A percentile compares a stretch with the other conserved stretches of the same genome.
Evolutionary conservation across 176 grass and related monocot species (phyloP).

Genomic region (Avena eriantha): DNA sequence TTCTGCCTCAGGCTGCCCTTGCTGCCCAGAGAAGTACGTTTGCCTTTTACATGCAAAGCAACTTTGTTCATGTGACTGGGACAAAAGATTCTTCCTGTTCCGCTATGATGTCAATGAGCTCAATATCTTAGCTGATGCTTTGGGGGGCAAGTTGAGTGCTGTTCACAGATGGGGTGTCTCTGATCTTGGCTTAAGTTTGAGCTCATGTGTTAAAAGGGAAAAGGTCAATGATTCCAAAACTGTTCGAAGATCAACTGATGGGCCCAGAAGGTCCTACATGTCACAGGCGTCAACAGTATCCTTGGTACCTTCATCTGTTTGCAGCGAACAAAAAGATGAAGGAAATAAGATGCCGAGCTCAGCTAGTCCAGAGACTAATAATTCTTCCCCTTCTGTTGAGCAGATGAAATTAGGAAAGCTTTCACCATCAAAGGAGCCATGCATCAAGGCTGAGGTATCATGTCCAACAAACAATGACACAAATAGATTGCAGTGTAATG

Average conservation of each 20-base stretch:
- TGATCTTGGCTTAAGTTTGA: constrained; percentile 81
- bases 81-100: constrained; percentile 75
- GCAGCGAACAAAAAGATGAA: constrained; percentile 44
- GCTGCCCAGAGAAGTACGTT: constrained; percentile 65
- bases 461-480: constrained; percentile 25
- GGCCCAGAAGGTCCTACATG: constrained; percentile 49
- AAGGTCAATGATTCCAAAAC: constrained; percentile 62
- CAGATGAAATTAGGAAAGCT: constrained; percentile 40
- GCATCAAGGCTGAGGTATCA: background rate
- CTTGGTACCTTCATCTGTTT: constrained; percentile 36
- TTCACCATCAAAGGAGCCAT: constrained; percentile 42
- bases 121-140: constrained; percentile 88
- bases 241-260: constrained; percentile 53
- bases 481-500: constrained; percentile 33
- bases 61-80: constrained; percentile 82
- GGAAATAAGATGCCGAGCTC: constrained; percentile 37
- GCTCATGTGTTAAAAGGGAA: constrained; percentile 67
- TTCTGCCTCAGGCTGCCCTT: constrained; percentile 77
- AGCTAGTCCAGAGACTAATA: constrained; percentile 23
- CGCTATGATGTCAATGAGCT: constrained; percentile 86
- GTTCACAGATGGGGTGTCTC: constrained; percentile 87
- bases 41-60: constrained; percentile 86
- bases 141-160: constrained; percentile 88
- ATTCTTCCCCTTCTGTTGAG: constrained; percentile 32
- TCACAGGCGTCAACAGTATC: constrained; percentile 56